A percentile compares a stretch with the other conserved stretches of the same genome.
Conservation (phyloP, 2,329 filamentous ascomycete genomes). For the Scedosporium aurantiacum region DNA sequence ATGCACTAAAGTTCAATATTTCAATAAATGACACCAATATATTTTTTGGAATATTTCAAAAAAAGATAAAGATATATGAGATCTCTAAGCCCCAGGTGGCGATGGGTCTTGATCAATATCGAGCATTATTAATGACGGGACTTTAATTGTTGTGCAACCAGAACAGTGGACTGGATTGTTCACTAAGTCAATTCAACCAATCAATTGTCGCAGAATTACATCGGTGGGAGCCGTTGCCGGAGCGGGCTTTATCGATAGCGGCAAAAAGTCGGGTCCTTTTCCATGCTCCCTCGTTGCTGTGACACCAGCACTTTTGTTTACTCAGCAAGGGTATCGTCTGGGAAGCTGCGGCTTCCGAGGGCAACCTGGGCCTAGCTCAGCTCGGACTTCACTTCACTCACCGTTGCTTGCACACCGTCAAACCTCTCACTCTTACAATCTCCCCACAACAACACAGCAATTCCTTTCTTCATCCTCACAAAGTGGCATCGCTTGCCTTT, state of each 20-base stretch:
- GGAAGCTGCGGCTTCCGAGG: not conserved
- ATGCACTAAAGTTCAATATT: too few species aligned
- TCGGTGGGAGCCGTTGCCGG: not conserved
- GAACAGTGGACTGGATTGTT: too few species aligned
- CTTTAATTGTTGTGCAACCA: too few species aligned
- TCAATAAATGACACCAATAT: too few species aligned
- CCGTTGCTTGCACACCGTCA: slow-evolving; percentile 6
- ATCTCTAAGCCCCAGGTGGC: too few species aligned
- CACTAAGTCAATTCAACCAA: too few species aligned
- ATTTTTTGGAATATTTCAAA: too few species aligned
- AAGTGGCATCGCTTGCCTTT: slow-evolving; percentile 4
- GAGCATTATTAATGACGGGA: too few species aligned
- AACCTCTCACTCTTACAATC: not conserved
- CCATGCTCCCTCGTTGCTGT: not conserved
- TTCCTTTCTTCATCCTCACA: slow-evolving; percentile 7
- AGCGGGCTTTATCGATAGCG: not conserved
- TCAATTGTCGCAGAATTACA: not conserved
- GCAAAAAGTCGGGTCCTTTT: not conserved
- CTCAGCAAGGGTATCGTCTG: slow-evolving; percentile 10
- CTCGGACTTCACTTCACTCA: slow-evolving; percentile 8
- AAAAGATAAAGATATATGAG: too few species aligned
- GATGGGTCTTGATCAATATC: too few species aligned
- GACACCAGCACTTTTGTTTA: slow-evolving; percentile 3
- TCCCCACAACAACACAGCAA: slow-evolving; percentile 12
- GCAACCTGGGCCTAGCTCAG: slow-evolving; percentile 5